phyloP scores from a whole-genome alignment of 2,329 filamentous ascomycete species.

The Xylariaceae sp. region DNA sequence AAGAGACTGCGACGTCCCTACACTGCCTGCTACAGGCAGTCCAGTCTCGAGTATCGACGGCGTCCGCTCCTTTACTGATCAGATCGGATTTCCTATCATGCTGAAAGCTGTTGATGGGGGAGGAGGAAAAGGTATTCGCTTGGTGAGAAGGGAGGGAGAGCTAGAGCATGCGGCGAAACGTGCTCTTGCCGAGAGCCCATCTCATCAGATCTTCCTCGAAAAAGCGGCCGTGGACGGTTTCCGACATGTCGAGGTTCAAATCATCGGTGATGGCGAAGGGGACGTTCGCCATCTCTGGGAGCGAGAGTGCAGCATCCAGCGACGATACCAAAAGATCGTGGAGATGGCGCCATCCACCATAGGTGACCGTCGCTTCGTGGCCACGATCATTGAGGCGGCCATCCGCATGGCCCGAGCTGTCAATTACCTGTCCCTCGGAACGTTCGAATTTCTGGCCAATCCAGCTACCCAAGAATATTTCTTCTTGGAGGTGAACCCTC shows the following conservation, averaged over 20 bases:
- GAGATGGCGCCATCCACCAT: slow-evolving; percentile 54
- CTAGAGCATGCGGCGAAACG: slow-evolving; percentile 43
- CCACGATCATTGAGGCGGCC: slow-evolving; percentile 47
- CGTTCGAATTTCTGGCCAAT: slow-evolving; percentile 57
- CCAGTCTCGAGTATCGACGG: slow-evolving; percentile 33
- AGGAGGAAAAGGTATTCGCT: slow-evolving; percentile 55
- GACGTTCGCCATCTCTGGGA: slow-evolving; percentile 59
- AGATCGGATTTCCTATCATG: slow-evolving; percentile 40
- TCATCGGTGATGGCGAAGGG: slow-evolving; percentile 60
- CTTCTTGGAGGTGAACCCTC: slow-evolving; percentile 50
- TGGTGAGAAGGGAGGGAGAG: slow-evolving; percentile 40
- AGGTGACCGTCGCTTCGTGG: slow-evolving; percentile 38
- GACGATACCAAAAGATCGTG: slow-evolving; percentile 62
- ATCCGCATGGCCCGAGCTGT: slow-evolving; percentile 45
- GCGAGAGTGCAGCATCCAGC: slow-evolving; percentile 63
- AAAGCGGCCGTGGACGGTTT: slow-evolving; percentile 55
- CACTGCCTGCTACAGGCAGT: slow-evolving; percentile 31
- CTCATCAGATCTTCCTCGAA: slow-evolving; percentile 53
- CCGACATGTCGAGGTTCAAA: slow-evolving; percentile 45
- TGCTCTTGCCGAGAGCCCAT: slow-evolving; percentile 55
- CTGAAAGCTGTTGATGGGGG: slow-evolving; percentile 62
- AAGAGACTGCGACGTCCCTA: slow-evolving; percentile 37
- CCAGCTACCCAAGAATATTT: slow-evolving; percentile 57
- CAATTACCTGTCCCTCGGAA: slow-evolving; percentile 29
- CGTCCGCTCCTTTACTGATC: slow-evolving; percentile 43